Conservation (phyloP, 2,329 filamentous ascomycete genomes). For the Fusarium hostae region DNA sequence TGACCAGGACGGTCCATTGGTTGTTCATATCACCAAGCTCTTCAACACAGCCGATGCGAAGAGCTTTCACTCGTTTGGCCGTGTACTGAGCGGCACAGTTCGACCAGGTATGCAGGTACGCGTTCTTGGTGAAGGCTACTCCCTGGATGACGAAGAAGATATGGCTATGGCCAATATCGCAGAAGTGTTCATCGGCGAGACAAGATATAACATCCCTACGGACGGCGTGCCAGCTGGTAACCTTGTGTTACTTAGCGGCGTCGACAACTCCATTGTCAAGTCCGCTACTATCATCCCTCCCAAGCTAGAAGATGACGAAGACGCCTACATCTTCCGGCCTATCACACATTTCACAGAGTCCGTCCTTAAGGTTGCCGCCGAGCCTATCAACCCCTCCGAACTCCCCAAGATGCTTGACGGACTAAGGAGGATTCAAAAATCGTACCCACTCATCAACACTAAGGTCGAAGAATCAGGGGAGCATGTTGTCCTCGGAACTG, state of each 20-base stretch:
- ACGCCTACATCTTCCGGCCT: conserved; percentile 94
- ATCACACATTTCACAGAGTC: conserved; percentile 96
- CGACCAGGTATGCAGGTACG: conserved; percentile 84
- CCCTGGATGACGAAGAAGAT: conserved; percentile 96
- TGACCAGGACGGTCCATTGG: conserved; percentile 87
- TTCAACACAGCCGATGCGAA: conserved; percentile 93
- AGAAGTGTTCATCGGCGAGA: conserved; percentile 90
- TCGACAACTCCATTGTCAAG: conserved; percentile 99
- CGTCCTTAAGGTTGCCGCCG: conserved; percentile 96
- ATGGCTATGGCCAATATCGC: conserved; percentile 89
- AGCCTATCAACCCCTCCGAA: conserved; percentile 97
- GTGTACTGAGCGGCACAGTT: conserved; percentile 92
- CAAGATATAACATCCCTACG: conserved; percentile 90
- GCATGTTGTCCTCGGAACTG: conserved; percentile 93
- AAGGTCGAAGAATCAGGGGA: conserved; percentile 99
- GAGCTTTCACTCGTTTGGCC: conserved; percentile 87
- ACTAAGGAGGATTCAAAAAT: conserved; percentile 96
- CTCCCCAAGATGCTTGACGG: conserved; percentile 99
- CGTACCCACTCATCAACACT: conserved; percentile 92
- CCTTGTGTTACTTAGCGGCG: conserved; percentile 88
- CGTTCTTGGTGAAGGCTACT: conserved; percentile 94
- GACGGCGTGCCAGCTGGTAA: conserved; percentile 95
- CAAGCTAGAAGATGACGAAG: conserved; percentile 85
- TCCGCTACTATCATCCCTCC: conserved; percentile 89
- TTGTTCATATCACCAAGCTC: conserved; percentile 93